Evolutionary conservation across 2,329 filamentous ascomycete species (phyloP), one percentile per base, ranked within the genome.

Genomic region (Grosmannia serpens): DNA sequence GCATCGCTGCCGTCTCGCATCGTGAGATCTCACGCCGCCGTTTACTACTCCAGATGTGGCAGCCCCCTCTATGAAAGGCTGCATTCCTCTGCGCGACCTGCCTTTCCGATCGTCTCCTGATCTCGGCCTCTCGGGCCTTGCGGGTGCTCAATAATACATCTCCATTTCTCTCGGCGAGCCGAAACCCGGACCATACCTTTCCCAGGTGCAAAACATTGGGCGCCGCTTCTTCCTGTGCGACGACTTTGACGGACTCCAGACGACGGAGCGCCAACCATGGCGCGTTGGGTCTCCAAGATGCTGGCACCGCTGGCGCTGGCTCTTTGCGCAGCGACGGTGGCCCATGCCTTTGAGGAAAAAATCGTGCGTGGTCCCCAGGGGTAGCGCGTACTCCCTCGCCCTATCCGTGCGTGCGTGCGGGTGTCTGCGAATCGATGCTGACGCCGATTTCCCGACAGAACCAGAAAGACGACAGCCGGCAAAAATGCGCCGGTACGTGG

Each of bases 401-500:
- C 10, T 13, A 15, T 17, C 13, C 9, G 9, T 38, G 15, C 13
- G 35, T 9, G 35, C 13, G 15, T 15, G 2, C 35, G 17, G 7
- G 31, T 33, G 31, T 33, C 7, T 9, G 9, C 57, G 27, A 11
- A 3, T 15, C 20, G 11, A 49, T 54, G 59, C 51, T 56, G 24
- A 38, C 35, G 6, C 50, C 47, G 56, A 58, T 60, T 33, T 17
- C 27, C 17, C 11, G 7, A 20, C 63, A 95, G 89, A 86, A 89
- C 70, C 80, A 94, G 69, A 83, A 84, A 58, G 83, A 88, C 56
- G 81, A 86, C 41, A 88, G 92, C 68, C 80, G 84, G 68, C 88
- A 96, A 75, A 83, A 87, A 82, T 96, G 92, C 76, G 77, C 81
- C 58, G 83, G 79, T 81, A 70, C 60, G 75, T 13, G 24, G 9